Evolutionary conservation across 768 basidiomycete species (phyloP), one percentile per base, ranked within the genome.

Genomic region (Rossbeevera mucosa): DNA sequence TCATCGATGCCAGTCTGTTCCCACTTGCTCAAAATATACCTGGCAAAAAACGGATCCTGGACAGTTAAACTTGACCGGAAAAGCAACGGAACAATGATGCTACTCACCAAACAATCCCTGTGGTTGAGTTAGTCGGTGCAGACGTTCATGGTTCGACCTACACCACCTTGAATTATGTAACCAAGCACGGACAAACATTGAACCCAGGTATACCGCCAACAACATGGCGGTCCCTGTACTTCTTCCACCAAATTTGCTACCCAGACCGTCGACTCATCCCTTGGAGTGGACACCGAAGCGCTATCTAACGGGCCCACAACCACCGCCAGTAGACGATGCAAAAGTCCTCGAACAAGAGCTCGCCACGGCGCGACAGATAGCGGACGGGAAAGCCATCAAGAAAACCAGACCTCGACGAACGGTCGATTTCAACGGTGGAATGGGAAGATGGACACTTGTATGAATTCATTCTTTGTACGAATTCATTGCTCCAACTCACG

Each of bases 361-460:
- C 55, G 90, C 88, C 2, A 83, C 78, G 59, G 83, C 80, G 25
- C 73, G 85, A 44, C 85, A 83, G 63, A 72, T 81, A 60, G 74
- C 88, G 56, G 91, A 92, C 61, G 90, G 91, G 3, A 90, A 88
- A 67, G 73, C 83, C 16, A 79, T 88, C 56, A 95, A 92, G 78
- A 94, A 93, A 76, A 94, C 90, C 44, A 80, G 93, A 55, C 94
- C 96, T 20, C 74, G 94, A 50, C 74, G 93, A 72, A 97, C 96
- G 18, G 94, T 98, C 12, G 96, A 98, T 71, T 98, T 94, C 61
- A 87, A 88, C 59, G 94, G 93, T 25, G 85, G 85, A 2, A 77
- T 95, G 71, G 89, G 87, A 14, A 78, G 93, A 57, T 96, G 91
- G 93, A 71, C 78, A 50, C 66, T 92, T 72, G 94, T 96, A 64